Percentiles rank a stretch among this genome's conserved stretches.
phyloP scores from a whole-genome alignment of 139 green algal genomes.

The Auxenochlorella pyrenoidosa region DNA sequence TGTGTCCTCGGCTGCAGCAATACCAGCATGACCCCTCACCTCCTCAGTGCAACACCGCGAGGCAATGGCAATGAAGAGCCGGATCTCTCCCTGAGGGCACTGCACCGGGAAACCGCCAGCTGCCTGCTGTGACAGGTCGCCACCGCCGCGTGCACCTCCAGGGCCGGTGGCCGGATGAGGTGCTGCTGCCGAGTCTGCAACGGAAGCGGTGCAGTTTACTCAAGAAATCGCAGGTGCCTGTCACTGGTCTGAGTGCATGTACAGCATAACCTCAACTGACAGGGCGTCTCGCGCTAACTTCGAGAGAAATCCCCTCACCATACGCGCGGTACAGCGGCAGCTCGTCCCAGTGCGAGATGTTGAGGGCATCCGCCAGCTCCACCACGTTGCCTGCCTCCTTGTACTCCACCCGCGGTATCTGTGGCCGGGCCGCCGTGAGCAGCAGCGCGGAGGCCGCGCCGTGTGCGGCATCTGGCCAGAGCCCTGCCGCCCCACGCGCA shows the following conservation, averaged over 20 bases:
- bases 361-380: constrained; percentile 5
- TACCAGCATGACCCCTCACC: too few species aligned
- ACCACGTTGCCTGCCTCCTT: constrained; percentile 20
- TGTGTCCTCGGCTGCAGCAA: too few species aligned
- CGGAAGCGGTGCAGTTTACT: not conserved
- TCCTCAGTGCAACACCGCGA: constrained; percentile 28
- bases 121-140: not conserved
- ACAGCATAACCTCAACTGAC: too few species aligned
- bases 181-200: not conserved
- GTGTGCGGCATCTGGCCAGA: constrained; percentile 6
- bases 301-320: too few species aligned
- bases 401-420: constrained; percentile 27
- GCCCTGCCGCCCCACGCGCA: not conserved
- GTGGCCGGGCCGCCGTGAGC: not conserved
- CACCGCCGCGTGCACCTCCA: not conserved
- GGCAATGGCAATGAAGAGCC: constrained; percentile 50
- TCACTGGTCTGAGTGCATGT: too few species aligned
- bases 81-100: constrained; percentile 32
- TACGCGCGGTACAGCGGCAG: constrained; percentile 10
- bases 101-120: not conserved
- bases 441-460: not conserved
- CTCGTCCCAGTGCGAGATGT: constrained; percentile 10
- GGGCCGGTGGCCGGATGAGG: not conserved
- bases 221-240: not conserved
- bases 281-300: too few species aligned